phyloP scores from a whole-genome alignment of 1,139 yeast species.

The Yamadazyma friedrichii region DNA sequence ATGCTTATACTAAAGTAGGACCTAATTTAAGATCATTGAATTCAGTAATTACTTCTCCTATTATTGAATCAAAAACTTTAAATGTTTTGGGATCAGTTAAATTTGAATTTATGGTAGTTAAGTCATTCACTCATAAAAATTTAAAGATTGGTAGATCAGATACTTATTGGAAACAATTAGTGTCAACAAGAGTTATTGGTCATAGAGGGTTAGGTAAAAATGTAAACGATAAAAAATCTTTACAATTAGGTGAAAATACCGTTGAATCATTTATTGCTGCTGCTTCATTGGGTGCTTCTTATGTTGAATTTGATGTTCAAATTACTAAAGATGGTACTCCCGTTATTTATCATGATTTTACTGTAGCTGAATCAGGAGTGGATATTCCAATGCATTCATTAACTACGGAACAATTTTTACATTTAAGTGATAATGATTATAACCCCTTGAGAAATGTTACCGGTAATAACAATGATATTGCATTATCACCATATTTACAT shows the following conservation, averaged over 20 bases:
- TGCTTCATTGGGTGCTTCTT: constrained; percentile 88
- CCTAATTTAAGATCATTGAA: constrained; percentile 66
- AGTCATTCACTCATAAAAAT: constrained; percentile 71
- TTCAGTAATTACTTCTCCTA: constrained; percentile 71
- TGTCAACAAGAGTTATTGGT: constrained; percentile 89
- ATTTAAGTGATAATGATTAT: constrained; percentile 43
- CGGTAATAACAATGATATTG: not conserved
- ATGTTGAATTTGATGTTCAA: constrained; percentile 96
- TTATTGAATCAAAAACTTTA: constrained; percentile 67
- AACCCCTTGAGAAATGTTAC: constrained; percentile 3
- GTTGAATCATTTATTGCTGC: constrained; percentile 96
- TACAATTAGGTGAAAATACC: constrained; percentile 95
- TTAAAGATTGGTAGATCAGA: constrained; percentile 70
- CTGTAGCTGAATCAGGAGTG: constrained; percentile 94
- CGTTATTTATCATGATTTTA: constrained; percentile 91
- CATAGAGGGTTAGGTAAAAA: constrained; percentile 96
- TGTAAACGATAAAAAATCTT: constrained; percentile 55
- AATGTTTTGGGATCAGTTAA: constrained; percentile 75
- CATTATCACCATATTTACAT: constrained; percentile 1
- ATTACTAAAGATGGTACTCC: constrained; percentile 91
- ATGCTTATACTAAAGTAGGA: constrained; percentile 70
- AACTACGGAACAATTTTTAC: constrained; percentile 85
- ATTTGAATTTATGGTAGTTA: constrained; percentile 73
- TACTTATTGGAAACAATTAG: constrained; percentile 90
- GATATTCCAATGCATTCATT: constrained; percentile 95